Percentiles rank a stretch among this genome's conserved stretches.
Conservation (phyloP, 2,329 filamentous ascomycete species). For the Claviceps humidiphila region DNA sequence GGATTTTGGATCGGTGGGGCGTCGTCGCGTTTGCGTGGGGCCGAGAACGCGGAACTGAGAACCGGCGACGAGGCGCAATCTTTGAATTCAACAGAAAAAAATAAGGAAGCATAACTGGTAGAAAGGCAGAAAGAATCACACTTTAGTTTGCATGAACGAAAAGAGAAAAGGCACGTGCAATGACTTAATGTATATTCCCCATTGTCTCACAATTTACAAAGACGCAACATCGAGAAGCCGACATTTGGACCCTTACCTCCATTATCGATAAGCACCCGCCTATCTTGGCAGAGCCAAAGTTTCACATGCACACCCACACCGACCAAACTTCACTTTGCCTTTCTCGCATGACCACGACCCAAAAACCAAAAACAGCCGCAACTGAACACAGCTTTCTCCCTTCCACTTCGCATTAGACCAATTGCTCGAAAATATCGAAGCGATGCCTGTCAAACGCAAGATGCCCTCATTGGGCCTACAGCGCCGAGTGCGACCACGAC, state of each 20-base stretch:
- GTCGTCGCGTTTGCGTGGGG: too few relatives aligned
- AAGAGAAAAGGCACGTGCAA: too few relatives aligned
- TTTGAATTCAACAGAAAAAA: too few relatives aligned
- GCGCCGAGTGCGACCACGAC: constrained; percentile 30
- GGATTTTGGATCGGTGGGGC: too few relatives aligned
- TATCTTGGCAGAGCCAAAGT: neutral
- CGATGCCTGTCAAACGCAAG: constrained; percentile 28
- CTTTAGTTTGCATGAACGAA: too few relatives aligned
- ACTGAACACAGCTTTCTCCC: neutral
- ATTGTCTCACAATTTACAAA: too few relatives aligned
- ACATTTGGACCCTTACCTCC: neutral
- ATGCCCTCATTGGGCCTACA: constrained; percentile 22
- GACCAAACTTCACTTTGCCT: neutral
- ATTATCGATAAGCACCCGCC: constrained; percentile 5
- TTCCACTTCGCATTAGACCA: neutral
- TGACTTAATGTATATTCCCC: too few relatives aligned
- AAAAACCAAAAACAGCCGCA: neutral
- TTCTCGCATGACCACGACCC: neutral
- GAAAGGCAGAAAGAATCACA: too few relatives aligned
- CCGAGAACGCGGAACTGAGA: too few relatives aligned
- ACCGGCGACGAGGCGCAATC: too few relatives aligned
- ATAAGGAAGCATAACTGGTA: too few relatives aligned
- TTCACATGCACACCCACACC: neutral
- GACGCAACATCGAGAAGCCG: neutral
- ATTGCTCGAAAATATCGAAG: too few relatives aligned